These are phyloP conservation scores for Neurospora sp. DNA, from an alignment of 495 filamentous ascomycete genomes.

Conservation along the genomic window DNA sequence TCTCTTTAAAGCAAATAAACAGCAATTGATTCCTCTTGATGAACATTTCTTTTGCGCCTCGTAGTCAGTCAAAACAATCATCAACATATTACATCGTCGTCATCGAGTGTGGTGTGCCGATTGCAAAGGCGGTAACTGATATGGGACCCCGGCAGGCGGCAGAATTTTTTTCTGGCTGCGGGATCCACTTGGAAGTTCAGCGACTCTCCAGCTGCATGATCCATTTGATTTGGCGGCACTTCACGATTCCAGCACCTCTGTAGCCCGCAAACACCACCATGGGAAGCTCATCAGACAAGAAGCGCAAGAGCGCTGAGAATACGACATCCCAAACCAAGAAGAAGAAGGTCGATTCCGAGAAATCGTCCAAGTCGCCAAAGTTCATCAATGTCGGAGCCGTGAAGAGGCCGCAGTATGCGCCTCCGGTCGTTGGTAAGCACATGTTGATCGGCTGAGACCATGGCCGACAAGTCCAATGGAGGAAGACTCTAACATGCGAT, in stretches of 20 bases:
- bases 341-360: slow-evolving; percentile 53
- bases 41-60: not conserved
- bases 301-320: slow-evolving; percentile 59
- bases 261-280: slow-evolving; percentile 24
- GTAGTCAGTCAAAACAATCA: not conserved
- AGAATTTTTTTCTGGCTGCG: not conserved
- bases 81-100: not conserved
- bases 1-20: not conserved
- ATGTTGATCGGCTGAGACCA: not conserved
- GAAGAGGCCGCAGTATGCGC: slow-evolving; percentile 44
- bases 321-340: slow-evolving; percentile 33
- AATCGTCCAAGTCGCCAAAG: slow-evolving; percentile 45
- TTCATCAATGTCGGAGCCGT: slow-evolving; percentile 17
- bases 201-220: not conserved
- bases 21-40: not conserved
- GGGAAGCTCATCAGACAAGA: slow-evolving; percentile 52
- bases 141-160: not conserved
- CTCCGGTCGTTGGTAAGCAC: slow-evolving; percentile 55
- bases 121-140: slow-evolving; percentile 1
- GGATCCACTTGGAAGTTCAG: not conserved
- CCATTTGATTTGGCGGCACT: not conserved
- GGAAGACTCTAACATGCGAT: slow-evolving; percentile 1
- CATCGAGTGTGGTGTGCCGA: not conserved
- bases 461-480: not conserved
- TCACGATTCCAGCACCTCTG: not conserved